Conservation (phyloP, 2,329 filamentous ascomycete genomes). For the Ramularia endophylla region DNA sequence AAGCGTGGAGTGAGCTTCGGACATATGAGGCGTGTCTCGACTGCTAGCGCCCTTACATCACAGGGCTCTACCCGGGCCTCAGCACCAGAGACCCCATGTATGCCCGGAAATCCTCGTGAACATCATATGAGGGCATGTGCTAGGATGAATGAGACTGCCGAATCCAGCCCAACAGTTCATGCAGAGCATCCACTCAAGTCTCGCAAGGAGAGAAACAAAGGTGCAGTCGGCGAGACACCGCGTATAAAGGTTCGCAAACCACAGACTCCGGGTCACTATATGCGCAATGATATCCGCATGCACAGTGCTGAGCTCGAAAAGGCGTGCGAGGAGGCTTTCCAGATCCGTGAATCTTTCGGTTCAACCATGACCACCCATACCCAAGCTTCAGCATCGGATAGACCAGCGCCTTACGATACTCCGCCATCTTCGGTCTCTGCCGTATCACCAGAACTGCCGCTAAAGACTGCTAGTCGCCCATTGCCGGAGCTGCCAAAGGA, state of each 20-base stretch:
- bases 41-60: constrained; percentile 34
- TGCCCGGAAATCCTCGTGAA: constrained; percentile 22
- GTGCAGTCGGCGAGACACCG: constrained; percentile 22
- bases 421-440: constrained; percentile 42
- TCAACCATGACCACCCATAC: constrained; percentile 46
- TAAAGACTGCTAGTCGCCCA: constrained; percentile 34
- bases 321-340: constrained; percentile 86
- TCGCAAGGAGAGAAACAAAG: constrained; percentile 30
- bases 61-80: constrained; percentile 25
- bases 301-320: constrained; percentile 81
- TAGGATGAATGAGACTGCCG: constrained; percentile 15
- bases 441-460: constrained; percentile 22
- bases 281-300: constrained; percentile 73
- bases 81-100: constrained; percentile 21
- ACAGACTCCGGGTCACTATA: constrained; percentile 45
- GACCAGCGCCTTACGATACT: constrained; percentile 18
- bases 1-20: constrained; percentile 60
- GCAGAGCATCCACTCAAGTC: constrained; percentile 28
- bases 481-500: constrained; percentile 40
- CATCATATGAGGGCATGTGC: constrained; percentile 16
- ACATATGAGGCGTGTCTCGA: constrained; percentile 46
- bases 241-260: constrained; percentile 33
- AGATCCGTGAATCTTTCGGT: constrained; percentile 56
- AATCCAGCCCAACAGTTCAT: constrained; percentile 28
- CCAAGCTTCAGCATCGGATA: constrained; percentile 31